Percentiles rank a stretch among this genome's conserved stretches.
phyloP scores from a whole-genome alignment of 306 rosid genomes.

The Canavalia gladiata region DNA sequence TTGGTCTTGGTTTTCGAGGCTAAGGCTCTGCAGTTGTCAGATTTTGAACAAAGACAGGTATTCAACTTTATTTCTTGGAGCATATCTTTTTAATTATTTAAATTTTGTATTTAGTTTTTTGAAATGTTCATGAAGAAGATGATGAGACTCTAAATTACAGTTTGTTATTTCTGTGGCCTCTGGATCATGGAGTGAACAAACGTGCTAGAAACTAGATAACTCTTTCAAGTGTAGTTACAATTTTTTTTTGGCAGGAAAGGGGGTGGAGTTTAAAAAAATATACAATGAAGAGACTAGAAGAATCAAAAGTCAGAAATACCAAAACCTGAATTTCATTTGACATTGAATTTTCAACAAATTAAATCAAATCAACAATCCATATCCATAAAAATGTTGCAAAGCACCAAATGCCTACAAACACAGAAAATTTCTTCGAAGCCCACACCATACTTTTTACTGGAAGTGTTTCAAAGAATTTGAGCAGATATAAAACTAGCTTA shows the following conservation, averaged over 20 bases:
- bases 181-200: conserved; percentile 29
- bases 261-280: background rate
- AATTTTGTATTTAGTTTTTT: background rate
- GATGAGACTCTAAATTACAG: background rate
- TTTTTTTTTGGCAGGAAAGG: background rate
- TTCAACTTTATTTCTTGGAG: conserved; percentile 28
- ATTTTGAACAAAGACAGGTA: conserved; percentile 96
- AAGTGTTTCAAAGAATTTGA: conserved; percentile 16
- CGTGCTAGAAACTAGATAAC: conserved; percentile 16
- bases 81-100: background rate
- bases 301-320: conserved; percentile 8
- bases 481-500: background rate
- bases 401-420: conserved; percentile 5
- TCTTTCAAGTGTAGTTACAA: background rate
- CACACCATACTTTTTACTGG: background rate
- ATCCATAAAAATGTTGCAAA: background rate
- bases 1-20: conserved; percentile 87
- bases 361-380: background rate
- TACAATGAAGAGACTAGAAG: conserved; percentile 16
- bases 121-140: conserved; percentile 10
- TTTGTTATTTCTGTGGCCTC: background rate
- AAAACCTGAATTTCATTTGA: background rate
- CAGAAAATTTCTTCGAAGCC: background rate
- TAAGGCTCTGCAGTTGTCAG: conserved; percentile 78
- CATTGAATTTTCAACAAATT: background rate